Percentiles rank a stretch among this genome's conserved stretches.
phyloP scores from a whole-genome alignment of 2,329 filamentous ascomycete genomes.

The Alternaria rosae region DNA sequence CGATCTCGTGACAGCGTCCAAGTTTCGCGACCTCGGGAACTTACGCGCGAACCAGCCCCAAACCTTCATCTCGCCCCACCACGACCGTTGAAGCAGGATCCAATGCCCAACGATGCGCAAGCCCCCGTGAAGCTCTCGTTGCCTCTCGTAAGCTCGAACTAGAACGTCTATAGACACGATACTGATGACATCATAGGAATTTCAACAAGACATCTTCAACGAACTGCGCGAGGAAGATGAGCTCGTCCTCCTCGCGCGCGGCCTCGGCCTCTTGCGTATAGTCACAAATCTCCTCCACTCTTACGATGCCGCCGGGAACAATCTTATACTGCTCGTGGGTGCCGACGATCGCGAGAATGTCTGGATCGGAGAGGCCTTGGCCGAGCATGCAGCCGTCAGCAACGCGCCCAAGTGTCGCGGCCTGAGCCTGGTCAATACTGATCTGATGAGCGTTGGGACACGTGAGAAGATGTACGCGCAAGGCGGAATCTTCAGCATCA shows the following conservation, averaged over 20 bases:
- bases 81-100: conserved; percentile 25
- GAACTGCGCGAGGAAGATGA: conserved; percentile 80
- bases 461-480: conserved; percentile 90
- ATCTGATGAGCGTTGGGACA: conserved; percentile 84
- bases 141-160: conserved; percentile 65
- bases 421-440: conserved; percentile 91
- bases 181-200: conserved; percentile 64
- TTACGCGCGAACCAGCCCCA: conserved; percentile 30
- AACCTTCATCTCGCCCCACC: conserved; percentile 22
- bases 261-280: conserved; percentile 88
- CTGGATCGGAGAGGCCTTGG: conserved; percentile 95
- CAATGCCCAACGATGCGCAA: conserved; percentile 53
- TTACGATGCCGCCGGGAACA: conserved; percentile 95
- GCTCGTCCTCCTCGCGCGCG: conserved; percentile 88
- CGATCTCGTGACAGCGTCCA: conserved; percentile 38
- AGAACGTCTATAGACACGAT: conserved; percentile 3
- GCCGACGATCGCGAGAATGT: conserved; percentile 93
- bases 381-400: conserved; percentile 93
- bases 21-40: too few species aligned
- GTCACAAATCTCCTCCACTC: conserved; percentile 96
- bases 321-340: conserved; percentile 85
- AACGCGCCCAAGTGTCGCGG: conserved; percentile 82
- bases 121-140: conserved; percentile 80
- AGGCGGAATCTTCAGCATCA: conserved; percentile 94
- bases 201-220: conserved; percentile 92